phyloP scores from a whole-genome alignment of 306 rosid genomes.

The Fagus sylvatica region DNA sequence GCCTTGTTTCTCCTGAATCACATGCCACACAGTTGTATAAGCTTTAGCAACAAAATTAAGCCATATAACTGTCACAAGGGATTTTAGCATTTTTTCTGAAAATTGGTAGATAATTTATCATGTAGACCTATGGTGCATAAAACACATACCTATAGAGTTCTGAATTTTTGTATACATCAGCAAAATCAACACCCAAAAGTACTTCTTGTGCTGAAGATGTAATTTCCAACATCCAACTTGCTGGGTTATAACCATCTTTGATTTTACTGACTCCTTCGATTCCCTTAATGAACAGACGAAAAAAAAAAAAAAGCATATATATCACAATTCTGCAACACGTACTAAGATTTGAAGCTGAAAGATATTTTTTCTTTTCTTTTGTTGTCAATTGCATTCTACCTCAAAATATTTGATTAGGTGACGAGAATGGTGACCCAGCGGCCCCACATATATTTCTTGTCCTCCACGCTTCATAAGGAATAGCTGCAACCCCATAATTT shows the following conservation, averaged over 20 bases:
- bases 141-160: conserved; percentile 36
- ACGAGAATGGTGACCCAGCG: conserved; percentile 47
- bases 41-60: background rate
- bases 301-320: background rate
- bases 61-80: too few species aligned
- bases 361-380: too few species aligned
- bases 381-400: conserved; percentile 17
- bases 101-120: too few species aligned
- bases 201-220: conserved; percentile 42
- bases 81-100: too few species aligned
- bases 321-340: background rate
- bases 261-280: conserved; percentile 40
- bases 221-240: conserved; percentile 57
- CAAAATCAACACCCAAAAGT: conserved; percentile 43
- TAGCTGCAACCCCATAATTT: conserved; percentile 31
- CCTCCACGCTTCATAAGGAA: conserved; percentile 50
- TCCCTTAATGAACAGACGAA: conserved; percentile 30
- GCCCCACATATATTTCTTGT: conserved; percentile 47
- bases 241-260: conserved; percentile 42
- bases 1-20: conserved; percentile 57
- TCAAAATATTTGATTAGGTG: conserved; percentile 42
- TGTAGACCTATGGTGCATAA: background rate
- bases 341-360: background rate
- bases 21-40: background rate
- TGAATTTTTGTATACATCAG: conserved; percentile 35